These are phyloP conservation scores for Podaxis sp. DNA, from an alignment of 768 basidiomycete genomes.

Conservation along the genomic window DNA sequence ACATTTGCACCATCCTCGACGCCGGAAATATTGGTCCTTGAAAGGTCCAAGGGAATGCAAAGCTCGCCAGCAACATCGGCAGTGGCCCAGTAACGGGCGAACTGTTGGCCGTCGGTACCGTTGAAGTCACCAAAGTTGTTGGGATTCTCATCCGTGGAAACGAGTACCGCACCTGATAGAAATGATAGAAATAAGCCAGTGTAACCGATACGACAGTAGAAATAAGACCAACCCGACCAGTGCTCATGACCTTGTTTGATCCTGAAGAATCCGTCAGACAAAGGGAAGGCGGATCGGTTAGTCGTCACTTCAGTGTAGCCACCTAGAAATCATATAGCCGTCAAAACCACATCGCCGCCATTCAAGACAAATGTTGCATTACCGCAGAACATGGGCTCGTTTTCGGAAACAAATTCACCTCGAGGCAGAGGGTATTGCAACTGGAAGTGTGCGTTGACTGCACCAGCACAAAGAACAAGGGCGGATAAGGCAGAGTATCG, in stretches of 20 bases:
- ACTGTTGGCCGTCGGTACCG: conserved; percentile 16
- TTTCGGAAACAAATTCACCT: conserved; percentile 58
- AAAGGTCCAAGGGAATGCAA: conserved; percentile 18
- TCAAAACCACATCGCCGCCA: not conserved
- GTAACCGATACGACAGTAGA: not conserved
- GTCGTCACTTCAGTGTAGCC: conserved; percentile 52
- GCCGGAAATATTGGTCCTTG: conserved; percentile 14
- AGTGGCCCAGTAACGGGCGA: conserved; percentile 10
- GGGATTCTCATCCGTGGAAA: conserved; percentile 52
- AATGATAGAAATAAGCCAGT: not conserved
- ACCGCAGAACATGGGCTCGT: conserved; percentile 67
- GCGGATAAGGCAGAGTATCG: conserved; percentile 2
- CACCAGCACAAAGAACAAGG: conserved; percentile 29
- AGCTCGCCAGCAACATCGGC: conserved; percentile 15
- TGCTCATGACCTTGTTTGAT: conserved; percentile 55
- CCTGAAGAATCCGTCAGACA: conserved; percentile 57
- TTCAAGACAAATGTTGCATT: not conserved
- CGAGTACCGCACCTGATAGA: conserved; percentile 36
- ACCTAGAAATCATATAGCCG: conserved; percentile 35
- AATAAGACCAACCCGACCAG: conserved; percentile 45
- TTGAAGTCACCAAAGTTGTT: conserved; percentile 54
- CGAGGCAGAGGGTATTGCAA: conserved; percentile 70
- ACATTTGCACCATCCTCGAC: conserved; percentile 18
- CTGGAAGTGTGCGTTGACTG: conserved; percentile 68
- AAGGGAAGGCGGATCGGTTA: conserved; percentile 67